Percentiles rank a stretch among this genome's conserved stretches.
These are phyloP conservation scores for Hura crepitans DNA, from an alignment of 441 rosid species.

Conservation along the genomic window DNA sequence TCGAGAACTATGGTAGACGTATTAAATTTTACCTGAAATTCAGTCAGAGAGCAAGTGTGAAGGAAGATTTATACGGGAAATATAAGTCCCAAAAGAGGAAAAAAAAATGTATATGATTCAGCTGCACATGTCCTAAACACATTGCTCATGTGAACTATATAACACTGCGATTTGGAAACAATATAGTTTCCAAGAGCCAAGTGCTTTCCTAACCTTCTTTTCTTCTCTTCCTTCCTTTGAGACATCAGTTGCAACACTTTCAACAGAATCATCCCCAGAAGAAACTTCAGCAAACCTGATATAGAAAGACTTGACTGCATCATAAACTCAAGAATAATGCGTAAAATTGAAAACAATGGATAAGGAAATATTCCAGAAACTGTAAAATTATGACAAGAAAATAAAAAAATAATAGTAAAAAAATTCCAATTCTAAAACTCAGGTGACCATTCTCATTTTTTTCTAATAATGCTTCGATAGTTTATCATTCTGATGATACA, in stretches of 20 bases:
- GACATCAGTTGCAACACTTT: slow-evolving; percentile 36
- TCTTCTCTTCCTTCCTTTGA: slow-evolving; percentile 35
- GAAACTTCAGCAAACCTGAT: slow-evolving; percentile 65
- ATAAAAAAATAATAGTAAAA: slow-evolving; percentile 10
- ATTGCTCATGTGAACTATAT: slow-evolving; percentile 7
- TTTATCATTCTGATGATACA: neutral
- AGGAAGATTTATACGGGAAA: slow-evolving; percentile 2
- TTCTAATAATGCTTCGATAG: neutral
- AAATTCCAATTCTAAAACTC: neutral
- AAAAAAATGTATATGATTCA: slow-evolving; percentile 11
- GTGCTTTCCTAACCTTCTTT: slow-evolving; percentile 34
- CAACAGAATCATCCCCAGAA: slow-evolving; percentile 47
- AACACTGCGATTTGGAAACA: slow-evolving; percentile 25
- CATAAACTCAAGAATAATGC: slow-evolving; percentile 6
- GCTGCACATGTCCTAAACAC: neutral
- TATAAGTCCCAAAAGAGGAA: slow-evolving; percentile 2
- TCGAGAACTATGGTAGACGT: slow-evolving; percentile 24
- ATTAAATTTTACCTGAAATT: slow-evolving; percentile 28
- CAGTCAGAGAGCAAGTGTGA: slow-evolving; percentile 16
- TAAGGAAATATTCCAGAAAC: neutral
- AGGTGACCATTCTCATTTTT: neutral
- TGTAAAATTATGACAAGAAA: neutral
- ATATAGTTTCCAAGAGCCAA: slow-evolving; percentile 21
- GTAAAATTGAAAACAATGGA: neutral
- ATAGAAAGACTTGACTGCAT: slow-evolving; percentile 15